phyloP scores from a whole-genome alignment of 768 basidiomycete genomes.

The Baorangia bicolor region DNA sequence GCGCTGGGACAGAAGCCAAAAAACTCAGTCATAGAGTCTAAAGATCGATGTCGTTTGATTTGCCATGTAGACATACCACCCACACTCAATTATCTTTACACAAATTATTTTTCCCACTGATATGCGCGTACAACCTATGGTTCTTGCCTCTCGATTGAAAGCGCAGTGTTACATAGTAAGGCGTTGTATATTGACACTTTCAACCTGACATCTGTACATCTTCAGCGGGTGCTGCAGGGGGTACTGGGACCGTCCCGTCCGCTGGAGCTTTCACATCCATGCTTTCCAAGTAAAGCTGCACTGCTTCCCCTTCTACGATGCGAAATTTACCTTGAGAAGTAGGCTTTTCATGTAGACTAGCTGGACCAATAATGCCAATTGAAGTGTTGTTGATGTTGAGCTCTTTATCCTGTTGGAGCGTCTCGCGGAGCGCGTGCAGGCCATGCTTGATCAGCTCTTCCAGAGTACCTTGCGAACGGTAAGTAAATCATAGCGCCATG shows the following conservation, averaged over 20 bases:
- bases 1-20: slow-evolving; percentile 25
- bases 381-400: slow-evolving; percentile 92
- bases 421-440: slow-evolving; percentile 91
- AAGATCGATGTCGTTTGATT: slow-evolving; percentile 11
- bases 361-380: slow-evolving; percentile 86
- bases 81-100: slow-evolving; percentile 27
- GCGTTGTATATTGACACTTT: slow-evolving; percentile 23
- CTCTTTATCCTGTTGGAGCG: slow-evolving; percentile 97
- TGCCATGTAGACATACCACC: slow-evolving; percentile 10
- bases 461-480: slow-evolving; percentile 56
- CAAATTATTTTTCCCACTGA: neutral
- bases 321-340: slow-evolving; percentile 67
- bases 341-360: slow-evolving; percentile 55
- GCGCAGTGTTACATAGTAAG: slow-evolving; percentile 6
- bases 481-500: neutral
- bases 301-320: slow-evolving; percentile 80
- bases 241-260: slow-evolving; percentile 38
- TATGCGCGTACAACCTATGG: neutral
- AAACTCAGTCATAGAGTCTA: slow-evolving; percentile 7
- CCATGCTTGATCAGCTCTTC: slow-evolving; percentile 92
- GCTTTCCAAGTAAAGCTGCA: slow-evolving; percentile 70
- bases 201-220: slow-evolving; percentile 87
- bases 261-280: slow-evolving; percentile 72
- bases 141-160: slow-evolving; percentile 3
- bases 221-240: slow-evolving; percentile 44